Evolutionary conservation across 345 rosid genomes (phyloP).

Genomic region (Cardamine occulta): DNA sequence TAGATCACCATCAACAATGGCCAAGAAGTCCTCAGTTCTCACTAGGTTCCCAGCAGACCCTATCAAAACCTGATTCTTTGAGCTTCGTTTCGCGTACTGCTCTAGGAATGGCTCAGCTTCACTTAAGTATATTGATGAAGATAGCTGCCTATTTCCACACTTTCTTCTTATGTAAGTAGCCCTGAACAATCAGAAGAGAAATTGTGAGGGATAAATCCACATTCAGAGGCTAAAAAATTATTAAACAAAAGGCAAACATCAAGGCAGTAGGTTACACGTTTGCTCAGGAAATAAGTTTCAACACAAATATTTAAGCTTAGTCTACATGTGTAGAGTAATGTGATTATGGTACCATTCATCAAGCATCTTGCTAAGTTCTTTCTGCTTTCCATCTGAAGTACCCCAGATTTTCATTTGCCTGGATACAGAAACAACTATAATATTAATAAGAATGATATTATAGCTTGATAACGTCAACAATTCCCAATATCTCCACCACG

Average conservation of each 20-base stretch:
- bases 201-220: neutral
- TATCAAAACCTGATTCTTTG: conserved; percentile 70
- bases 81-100: conserved; percentile 76
- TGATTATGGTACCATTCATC: conserved; percentile 79
- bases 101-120: conserved; percentile 97
- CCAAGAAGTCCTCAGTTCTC: conserved; percentile 78
- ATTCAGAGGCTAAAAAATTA: neutral
- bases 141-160: conserved; percentile 66
- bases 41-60: conserved; percentile 92
- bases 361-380: conserved; percentile 83
- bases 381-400: conserved; percentile 81
- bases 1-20: conserved; percentile 69
- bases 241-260: conserved; percentile 15
- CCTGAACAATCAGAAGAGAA: conserved; percentile 51
- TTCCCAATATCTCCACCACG: conserved; percentile 1
- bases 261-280: neutral
- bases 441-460: neutral
- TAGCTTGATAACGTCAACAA: conserved; percentile 10
- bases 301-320: conserved; percentile 8
- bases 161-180: conserved; percentile 73
- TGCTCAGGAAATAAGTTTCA: conserved; percentile 9
- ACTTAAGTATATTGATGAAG: conserved; percentile 76
- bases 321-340: conserved; percentile 33
- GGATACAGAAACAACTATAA: conserved; percentile 30
- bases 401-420: conserved; percentile 97